Conservation (phyloP, 1,284 basidiomycete species). For the Agaricales sp. region DNA sequence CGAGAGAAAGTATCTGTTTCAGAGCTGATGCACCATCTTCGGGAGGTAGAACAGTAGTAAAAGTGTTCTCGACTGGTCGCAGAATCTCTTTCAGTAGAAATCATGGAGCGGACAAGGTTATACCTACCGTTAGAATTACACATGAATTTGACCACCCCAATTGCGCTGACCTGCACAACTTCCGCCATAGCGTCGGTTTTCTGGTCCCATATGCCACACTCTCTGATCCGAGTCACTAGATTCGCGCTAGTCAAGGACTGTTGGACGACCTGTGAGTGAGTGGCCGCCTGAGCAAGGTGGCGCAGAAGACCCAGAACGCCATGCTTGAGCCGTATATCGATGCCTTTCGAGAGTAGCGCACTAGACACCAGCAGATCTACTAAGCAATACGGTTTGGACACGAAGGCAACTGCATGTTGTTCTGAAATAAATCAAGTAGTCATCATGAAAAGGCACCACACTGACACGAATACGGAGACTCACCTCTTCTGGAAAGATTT, state of each 20-base stretch:
- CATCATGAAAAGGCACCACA: conserved; percentile 3
- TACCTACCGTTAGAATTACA: conserved; percentile 64
- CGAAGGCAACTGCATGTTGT: conserved; percentile 49
- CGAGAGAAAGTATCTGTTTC: conserved; percentile 62
- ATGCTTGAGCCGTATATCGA: conserved; percentile 78
- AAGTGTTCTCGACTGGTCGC: conserved; percentile 51
- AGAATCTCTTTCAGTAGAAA: conserved; percentile 4
- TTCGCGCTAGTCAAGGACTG: conserved; percentile 49
- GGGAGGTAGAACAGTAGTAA: conserved; percentile 42
- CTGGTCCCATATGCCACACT: conserved; percentile 65
- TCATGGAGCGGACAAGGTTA: conserved; percentile 5
- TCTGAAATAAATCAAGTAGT: conserved; percentile 30
- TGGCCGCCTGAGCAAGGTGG: conserved; percentile 69
- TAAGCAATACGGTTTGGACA: conserved; percentile 42
- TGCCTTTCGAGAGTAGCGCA: conserved; percentile 36
- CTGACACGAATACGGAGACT: conserved; percentile 13
- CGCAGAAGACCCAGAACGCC: conserved; percentile 76
- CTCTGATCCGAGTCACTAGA: conserved; percentile 50
- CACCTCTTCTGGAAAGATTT: conserved; percentile 73
- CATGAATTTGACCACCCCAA: conserved; percentile 84
- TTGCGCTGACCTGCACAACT: conserved; percentile 79
- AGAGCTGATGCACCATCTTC: conserved; percentile 16
- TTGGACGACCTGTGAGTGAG: conserved; percentile 52
- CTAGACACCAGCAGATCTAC: conserved; percentile 39
- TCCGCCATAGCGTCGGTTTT: conserved; percentile 68